Base-by-base conservation (phyloP, 495 filamentous ascomycete genomes). In the Apiosordaria backusii region DNA sequence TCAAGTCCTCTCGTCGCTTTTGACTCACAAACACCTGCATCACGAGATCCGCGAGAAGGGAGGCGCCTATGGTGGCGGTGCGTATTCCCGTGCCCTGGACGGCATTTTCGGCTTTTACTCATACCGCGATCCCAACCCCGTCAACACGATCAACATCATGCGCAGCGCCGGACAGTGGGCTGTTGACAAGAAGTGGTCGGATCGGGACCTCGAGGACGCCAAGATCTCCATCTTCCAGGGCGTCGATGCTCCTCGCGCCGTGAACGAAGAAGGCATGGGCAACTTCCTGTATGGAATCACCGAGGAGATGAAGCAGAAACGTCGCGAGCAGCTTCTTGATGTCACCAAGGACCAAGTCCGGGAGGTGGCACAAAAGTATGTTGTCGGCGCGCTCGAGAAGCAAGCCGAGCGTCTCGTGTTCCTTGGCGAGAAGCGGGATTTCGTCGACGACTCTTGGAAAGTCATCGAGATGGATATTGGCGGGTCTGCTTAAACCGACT, bases 31-130 rank as follows among this genome's bases (percentile, higher is more conserved):
- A 75, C 91, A 97, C 71, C 84, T 99, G 13, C 95, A 98, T 75
- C 96, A 96, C 72, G 96, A 98, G 74, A 97, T 99, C 65, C 90
- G 95, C 29, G 95, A 99, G 77, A 99, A 99, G 77, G 95, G 95
- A 9, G 95, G 95, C 53, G 95, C 95, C 10, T 99, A 99, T 70
- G 95, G 95, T 65, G 94, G 92, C 19, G 91, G 92, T 18, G 93
- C 96, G 15, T 96, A 92, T 78, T 87, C 89, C 57, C 86, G 87
- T 10, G 87, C 88, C 3, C 73, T 96, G 3, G 89, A 90, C 68
- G 95, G 95, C 21, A 71, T 95, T 2, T 97, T 99, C 71, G 92
- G 92, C 50, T 94, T 97, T 79, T 97, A 94, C 79, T 94, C 90
- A 66, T 99, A 98, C 80, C 88, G 95, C 18, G 95, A 99, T 77